Evolutionary conservation across 2,329 filamentous ascomycete species (phyloP), one percentile per base, ranked within the genome.

Genomic region (Penicillium brevicompactum): DNA sequence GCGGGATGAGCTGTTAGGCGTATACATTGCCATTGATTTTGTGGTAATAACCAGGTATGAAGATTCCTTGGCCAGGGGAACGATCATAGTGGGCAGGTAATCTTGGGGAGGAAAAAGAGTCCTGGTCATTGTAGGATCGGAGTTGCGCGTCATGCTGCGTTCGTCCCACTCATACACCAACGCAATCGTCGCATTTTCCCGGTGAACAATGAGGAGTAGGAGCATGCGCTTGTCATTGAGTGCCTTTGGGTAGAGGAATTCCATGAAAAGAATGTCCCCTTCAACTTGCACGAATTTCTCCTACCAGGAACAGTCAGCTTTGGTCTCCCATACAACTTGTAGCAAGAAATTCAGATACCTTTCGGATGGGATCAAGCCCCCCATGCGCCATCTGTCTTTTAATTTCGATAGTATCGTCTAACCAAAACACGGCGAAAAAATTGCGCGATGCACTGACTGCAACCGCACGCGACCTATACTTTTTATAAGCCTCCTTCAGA

Each of bases 231-330:
- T 80, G 9, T 85, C 81, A 57, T 92, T 87, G 50, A 85, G 82
- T 0, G 82, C 74, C 9, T 81, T 80, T 7, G 92, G 90, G 56
- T 89, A 85, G 2, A 99, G 80, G 61, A 97, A 99, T 21, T 92
- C 89, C 80, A 97, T 87, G 63, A 91, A 89, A 64, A 93, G 81
- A 52, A 97, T 90, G n/a, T 87, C 80, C 1, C 90, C 92, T 7
- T 86, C 82, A 7, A 91, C 78, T 44, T 72, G 69, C 56, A 80
- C 76, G 47, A 78, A 78, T n/a, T 70, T 72, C 64, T 80, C 78
- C 77, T 80, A 49, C 32, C 9, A 49, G 32, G 21, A 6, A 16
- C 9, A 16, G 41, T 59, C 13, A 54, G 31, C 24, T n/a, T 40
- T 4, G n/a, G 10, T 4, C 14, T 3, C 5, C 9, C 6, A 43